These are phyloP conservation scores for Periglandula ipomoeae DNA, from an alignment of 2,329 filamentous ascomycete genomes.

Conservation along the genomic window DNA sequence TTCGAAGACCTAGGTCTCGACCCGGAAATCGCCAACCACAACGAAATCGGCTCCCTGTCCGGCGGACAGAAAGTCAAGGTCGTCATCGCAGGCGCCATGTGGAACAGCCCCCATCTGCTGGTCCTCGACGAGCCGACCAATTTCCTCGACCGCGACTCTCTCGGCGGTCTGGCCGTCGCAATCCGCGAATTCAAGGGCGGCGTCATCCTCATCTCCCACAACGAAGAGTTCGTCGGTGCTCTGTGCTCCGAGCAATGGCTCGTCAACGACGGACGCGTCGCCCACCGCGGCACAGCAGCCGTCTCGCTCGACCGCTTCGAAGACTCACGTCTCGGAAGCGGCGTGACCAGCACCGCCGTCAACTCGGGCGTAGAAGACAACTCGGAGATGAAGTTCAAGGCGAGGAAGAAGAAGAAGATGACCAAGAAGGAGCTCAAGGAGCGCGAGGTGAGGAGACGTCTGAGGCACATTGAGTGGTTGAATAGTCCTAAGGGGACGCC, in stretches of 20 bases:
- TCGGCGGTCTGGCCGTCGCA: constrained; percentile 92
- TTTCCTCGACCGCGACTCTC: constrained; percentile 95
- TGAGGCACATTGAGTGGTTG: constrained; percentile 80
- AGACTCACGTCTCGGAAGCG: constrained; percentile 59
- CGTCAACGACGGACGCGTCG: constrained; percentile 78
- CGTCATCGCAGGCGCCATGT: constrained; percentile 90
- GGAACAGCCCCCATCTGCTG: constrained; percentile 97
- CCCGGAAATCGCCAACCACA: constrained; percentile 97
- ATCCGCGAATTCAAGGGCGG: constrained; percentile 98
- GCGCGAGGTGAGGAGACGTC: constrained; percentile 71
- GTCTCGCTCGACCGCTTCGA: constrained; percentile 78
- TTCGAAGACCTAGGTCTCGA: constrained; percentile 96
- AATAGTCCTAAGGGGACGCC: constrained; percentile 80
- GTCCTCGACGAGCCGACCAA: constrained; percentile 98
- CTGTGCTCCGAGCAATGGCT: constrained; percentile 96
- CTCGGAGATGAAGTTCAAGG: constrained; percentile 73
- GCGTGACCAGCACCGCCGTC: constrained; percentile 43
- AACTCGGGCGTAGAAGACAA: constrained; percentile 65
- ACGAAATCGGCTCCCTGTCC: constrained; percentile 90
- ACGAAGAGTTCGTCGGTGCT: constrained; percentile 96
- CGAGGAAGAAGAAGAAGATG: constrained; percentile 96
- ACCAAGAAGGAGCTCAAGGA: constrained; percentile 96
- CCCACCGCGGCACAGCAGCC: constrained; percentile 69
- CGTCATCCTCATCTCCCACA: constrained; percentile 98
- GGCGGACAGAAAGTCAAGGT: constrained; percentile 99